Conservation (phyloP, 2,329 filamentous ascomycete genomes). For the Apiospora arundinis region DNA sequence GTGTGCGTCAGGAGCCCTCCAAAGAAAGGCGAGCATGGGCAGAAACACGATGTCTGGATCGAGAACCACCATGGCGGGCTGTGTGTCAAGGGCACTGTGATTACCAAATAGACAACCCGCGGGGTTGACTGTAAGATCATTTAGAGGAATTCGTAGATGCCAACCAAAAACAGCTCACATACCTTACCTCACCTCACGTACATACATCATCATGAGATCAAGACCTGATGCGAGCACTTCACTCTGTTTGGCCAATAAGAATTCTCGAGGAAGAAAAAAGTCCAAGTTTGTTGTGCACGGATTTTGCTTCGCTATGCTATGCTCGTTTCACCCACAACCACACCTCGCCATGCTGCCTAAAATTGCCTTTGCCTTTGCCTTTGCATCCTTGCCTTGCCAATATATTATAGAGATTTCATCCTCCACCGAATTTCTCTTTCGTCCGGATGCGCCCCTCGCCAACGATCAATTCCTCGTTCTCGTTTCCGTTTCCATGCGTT, state of each 20-base stretch:
- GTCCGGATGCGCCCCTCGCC: background rate
- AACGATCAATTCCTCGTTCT: background rate
- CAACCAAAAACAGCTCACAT: too few species aligned
- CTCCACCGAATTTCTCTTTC: background rate
- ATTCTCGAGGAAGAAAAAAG: background rate
- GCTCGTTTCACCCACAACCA: background rate
- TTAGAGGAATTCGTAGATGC: too few species aligned
- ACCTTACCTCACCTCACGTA: too few species aligned
- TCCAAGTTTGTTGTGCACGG: background rate
- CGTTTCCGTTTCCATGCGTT: slow-evolving; percentile 9
- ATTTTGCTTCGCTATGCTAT: slow-evolving; percentile 15
- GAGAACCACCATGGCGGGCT: slow-evolving; percentile 66
- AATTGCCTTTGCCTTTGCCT: background rate
- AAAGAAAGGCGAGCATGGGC: slow-evolving; percentile 43
- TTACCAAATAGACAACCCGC: background rate
- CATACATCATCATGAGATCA: too few species aligned
- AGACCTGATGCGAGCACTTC: too few species aligned
- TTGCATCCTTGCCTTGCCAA: background rate
- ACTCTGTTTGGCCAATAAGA: background rate
- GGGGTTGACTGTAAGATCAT: too few species aligned
- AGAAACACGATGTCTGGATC: slow-evolving; percentile 65
- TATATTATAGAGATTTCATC: slow-evolving; percentile 2
- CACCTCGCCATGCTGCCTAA: slow-evolving; percentile 14
- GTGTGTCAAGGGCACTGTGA: slow-evolving; percentile 64
- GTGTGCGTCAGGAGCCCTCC: slow-evolving; percentile 65